These are phyloP conservation scores for Pezicula radicicola DNA, from an alignment of 2,329 filamentous ascomycete genomes.

Conservation along the genomic window DNA sequence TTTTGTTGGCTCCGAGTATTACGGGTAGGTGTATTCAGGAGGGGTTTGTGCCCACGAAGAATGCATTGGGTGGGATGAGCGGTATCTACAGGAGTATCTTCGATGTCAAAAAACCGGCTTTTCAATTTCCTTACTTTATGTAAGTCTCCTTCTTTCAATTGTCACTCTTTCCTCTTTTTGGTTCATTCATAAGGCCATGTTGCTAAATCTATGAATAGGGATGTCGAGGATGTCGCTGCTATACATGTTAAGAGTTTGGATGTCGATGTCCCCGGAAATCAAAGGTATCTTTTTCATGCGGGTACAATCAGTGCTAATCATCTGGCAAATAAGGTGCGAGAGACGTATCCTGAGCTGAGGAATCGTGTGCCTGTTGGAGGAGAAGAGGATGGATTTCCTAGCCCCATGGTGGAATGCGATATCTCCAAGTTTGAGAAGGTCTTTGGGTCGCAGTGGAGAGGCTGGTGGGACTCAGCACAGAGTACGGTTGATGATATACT, in stretches of 20 bases:
- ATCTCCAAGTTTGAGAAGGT: constrained; percentile 6
- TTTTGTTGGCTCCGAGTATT: constrained; percentile 2
- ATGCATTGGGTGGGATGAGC: neutral
- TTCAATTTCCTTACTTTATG: constrained; percentile 3
- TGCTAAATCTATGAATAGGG: neutral
- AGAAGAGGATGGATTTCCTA: constrained; percentile 23
- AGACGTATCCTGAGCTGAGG: constrained; percentile 47
- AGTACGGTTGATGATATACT: constrained; percentile 6
- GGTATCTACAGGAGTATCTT: constrained; percentile 1
- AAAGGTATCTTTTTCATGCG: constrained; percentile 2
- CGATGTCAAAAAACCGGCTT: neutral
- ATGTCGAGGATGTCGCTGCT: constrained; percentile 2
- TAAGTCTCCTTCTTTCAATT: neutral
- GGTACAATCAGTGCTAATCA: constrained; percentile 14
- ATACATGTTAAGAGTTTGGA: constrained; percentile 1
- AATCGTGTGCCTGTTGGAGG: constrained; percentile 37
- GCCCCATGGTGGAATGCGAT: constrained; percentile 14
- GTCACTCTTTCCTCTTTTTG: too few species aligned
- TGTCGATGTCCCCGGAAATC: neutral
- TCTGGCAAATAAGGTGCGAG: constrained; percentile 49
- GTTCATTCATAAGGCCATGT: too few species aligned
- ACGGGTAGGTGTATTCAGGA: neutral
- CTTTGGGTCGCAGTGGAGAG: constrained; percentile 2
- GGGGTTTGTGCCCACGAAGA: neutral
- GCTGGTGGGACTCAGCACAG: constrained; percentile 3